These are phyloP conservation scores for Eutypella sp. DNA, from an alignment of 2,329 filamentous ascomycete genomes.

Conservation along the genomic window DNA sequence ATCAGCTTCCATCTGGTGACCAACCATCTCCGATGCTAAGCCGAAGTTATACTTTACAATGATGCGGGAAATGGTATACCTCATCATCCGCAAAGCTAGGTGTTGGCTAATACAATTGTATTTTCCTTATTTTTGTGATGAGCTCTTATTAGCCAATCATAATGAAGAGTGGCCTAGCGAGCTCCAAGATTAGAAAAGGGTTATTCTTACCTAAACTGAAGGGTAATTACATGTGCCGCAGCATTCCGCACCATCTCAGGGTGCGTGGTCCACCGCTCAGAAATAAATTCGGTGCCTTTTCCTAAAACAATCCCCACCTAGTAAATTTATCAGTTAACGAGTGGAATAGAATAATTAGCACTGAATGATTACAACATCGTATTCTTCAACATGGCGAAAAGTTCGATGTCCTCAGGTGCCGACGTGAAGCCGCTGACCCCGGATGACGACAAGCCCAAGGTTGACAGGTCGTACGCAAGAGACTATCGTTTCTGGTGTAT, in stretches of 20 bases:
- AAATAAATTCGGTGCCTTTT: conserved; percentile 28
- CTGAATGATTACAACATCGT: too few relatives aligned
- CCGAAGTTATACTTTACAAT: conserved; percentile 19
- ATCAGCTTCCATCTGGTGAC: neutral
- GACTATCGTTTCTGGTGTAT: conserved; percentile 16
- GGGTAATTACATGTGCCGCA: conserved; percentile 25
- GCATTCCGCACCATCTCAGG: conserved; percentile 28
- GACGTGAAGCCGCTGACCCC: neutral
- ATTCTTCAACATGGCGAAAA: neutral
- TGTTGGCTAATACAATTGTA: conserved; percentile 25
- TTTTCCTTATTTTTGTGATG: too few relatives aligned
- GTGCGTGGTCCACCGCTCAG: conserved; percentile 31
- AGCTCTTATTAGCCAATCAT: too few relatives aligned
- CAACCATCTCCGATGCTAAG: conserved; percentile 27
- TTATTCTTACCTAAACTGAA: conserved; percentile 25
- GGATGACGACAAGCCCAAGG: neutral
- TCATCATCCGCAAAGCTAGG: conserved; percentile 24
- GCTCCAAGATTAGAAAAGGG: neutral
- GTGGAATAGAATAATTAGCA: too few relatives aligned
- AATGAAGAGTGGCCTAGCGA: neutral
- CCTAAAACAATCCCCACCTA: conserved; percentile 25
- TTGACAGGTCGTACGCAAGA: neutral
- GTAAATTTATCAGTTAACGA: too few relatives aligned
- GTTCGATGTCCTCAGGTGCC: neutral
- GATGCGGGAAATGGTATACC: conserved; percentile 14